Conservation (phyloP, 805 yeast species). For the Saccharomycopsis selenospora region DNA sequence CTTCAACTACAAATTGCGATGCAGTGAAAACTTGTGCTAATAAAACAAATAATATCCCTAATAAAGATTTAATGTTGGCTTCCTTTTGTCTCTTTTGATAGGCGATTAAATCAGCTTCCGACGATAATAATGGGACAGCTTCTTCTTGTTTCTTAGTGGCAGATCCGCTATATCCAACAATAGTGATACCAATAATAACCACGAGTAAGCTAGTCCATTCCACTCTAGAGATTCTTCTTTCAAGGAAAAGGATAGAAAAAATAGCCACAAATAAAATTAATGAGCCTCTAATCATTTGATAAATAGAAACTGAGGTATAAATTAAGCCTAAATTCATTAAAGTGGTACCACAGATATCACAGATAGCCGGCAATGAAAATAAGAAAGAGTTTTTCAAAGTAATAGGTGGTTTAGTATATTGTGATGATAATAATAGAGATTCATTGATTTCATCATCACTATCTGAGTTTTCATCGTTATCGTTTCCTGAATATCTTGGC, state of each 20-base stretch:
- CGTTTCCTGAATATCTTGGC: slow-evolving; percentile 10
- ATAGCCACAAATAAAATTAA: slow-evolving; percentile 69
- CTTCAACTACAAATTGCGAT: slow-evolving; percentile 72
- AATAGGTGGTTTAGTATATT: slow-evolving; percentile 7
- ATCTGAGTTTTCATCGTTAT: slow-evolving; percentile 10
- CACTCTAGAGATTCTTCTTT: slow-evolving; percentile 44
- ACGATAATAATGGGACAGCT: slow-evolving; percentile 7
- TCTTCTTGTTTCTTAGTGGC: slow-evolving; percentile 23
- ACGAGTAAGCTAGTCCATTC: slow-evolving; percentile 64
- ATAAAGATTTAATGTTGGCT: slow-evolving; percentile 29
- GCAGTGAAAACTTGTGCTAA: slow-evolving; percentile 65
- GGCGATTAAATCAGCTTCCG: slow-evolving; percentile 15
- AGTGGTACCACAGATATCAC: slow-evolving; percentile 70
- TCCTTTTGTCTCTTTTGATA: background rate
- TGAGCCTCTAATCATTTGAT: slow-evolving; percentile 83
- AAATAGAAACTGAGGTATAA: slow-evolving; percentile 70
- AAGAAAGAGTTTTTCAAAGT: slow-evolving; percentile 28
- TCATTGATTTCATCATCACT: slow-evolving; percentile 12
- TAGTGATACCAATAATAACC: slow-evolving; percentile 61
- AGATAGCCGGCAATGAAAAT: slow-evolving; percentile 55
- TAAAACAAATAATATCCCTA: slow-evolving; percentile 54
- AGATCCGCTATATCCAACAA: slow-evolving; percentile 69
- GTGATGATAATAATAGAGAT: background rate
- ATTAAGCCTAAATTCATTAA: slow-evolving; percentile 68
- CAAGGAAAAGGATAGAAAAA: slow-evolving; percentile 56